Conservation (phyloP, 306 rosid species). For the Malus asiatica region DNA sequence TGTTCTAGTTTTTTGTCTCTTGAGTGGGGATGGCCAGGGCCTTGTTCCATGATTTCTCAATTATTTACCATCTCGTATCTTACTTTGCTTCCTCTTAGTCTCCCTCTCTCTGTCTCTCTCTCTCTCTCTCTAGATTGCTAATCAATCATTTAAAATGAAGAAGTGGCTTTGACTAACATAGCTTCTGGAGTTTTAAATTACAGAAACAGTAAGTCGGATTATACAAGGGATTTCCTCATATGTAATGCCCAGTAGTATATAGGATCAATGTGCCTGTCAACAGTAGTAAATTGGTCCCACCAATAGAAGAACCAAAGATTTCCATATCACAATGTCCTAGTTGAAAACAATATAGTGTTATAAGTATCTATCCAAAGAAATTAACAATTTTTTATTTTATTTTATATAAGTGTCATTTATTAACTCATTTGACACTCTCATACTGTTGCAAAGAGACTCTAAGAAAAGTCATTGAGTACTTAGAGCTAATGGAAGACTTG, state of each 20-base stretch:
- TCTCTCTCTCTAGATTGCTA: no score
- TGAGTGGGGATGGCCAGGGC: conserved; percentile 30
- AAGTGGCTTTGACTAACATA: conserved; percentile 9
- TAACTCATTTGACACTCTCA: no score
- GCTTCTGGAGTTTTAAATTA: not conserved
- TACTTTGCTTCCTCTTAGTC: not conserved
- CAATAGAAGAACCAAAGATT: not conserved
- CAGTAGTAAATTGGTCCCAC: not conserved
- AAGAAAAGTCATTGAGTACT: no score
- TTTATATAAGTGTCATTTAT: no score
- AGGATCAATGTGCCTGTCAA: not conserved
- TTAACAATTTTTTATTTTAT: no score
- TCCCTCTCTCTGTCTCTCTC: not conserved
- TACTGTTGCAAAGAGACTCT: no score
- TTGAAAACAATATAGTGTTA: not conserved
- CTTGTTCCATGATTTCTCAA: conserved; percentile 23
- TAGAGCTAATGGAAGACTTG: no score
- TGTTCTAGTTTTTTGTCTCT: conserved; percentile 12
- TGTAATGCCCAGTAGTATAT: not conserved
- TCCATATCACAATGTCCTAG: not conserved
- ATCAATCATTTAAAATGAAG: no score
- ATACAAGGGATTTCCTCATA: conserved; percentile 1
- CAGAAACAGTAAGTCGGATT: not conserved
- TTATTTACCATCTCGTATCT: conserved; percentile 10
- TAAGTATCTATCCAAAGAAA: no score